A percentile compares a stretch with the other conserved stretches of the same genome.
Evolutionary conservation across 306 rosid genomes (phyloP).

Genomic region (Benincasa hispida): DNA sequence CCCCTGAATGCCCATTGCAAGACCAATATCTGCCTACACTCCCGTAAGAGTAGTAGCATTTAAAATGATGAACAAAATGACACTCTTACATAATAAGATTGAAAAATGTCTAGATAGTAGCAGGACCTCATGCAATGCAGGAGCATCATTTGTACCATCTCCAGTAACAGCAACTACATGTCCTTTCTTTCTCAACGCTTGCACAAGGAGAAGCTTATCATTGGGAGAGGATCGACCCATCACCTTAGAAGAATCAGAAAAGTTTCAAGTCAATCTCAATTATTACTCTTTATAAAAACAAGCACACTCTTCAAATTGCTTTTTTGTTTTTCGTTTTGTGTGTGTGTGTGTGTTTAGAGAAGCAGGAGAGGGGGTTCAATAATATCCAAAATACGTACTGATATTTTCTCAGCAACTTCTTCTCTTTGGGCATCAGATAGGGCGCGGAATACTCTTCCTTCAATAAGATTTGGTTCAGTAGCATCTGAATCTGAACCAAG

Average conservation of each 20-base stretch:
- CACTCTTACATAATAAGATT: background rate
- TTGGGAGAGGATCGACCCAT: constrained; percentile 92
- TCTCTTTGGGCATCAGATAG: constrained; percentile 38
- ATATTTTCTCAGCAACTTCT: constrained; percentile 45
- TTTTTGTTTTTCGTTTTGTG: background rate
- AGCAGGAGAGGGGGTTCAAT: too few species aligned
- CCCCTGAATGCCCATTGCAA: constrained; percentile 87
- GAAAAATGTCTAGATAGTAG: background rate
- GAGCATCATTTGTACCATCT: constrained; percentile 94
- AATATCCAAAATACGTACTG: constrained; percentile 25
- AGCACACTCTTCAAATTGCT: background rate
- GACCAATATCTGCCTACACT: constrained; percentile 77
- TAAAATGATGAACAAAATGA: background rate
- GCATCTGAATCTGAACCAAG: constrained; percentile 43
- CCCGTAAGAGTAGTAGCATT: constrained; percentile 12
- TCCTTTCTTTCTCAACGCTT: constrained; percentile 66
- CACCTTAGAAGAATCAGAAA: constrained; percentile 32
- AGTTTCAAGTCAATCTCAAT: constrained; percentile 1
- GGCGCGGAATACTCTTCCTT: constrained; percentile 70
- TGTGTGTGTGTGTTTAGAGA: background rate
- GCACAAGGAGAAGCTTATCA: constrained; percentile 90
- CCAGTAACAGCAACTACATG: constrained; percentile 91
- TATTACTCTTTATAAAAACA: background rate
- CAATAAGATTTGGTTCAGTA: constrained; percentile 51
- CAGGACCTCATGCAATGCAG: constrained; percentile 79